phyloP scores from a whole-genome alignment of 257 asterid species.

The Plantago elongata region DNA sequence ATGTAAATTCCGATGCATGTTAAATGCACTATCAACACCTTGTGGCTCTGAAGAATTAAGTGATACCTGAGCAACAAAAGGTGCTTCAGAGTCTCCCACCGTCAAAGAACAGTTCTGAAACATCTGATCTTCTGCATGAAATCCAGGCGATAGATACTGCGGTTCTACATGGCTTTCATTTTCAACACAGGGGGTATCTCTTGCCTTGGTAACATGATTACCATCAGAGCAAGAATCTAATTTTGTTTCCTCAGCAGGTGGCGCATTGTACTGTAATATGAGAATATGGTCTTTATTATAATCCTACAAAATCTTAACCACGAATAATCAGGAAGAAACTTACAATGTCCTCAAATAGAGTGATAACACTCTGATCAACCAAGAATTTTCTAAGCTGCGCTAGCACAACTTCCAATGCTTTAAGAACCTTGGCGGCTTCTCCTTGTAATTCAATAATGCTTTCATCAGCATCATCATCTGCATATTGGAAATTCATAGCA shows the following conservation, averaged over 20 bases:
- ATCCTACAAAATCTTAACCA: not conserved
- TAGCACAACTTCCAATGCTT: constrained; percentile 73
- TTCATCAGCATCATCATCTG: constrained; percentile 71
- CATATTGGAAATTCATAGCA: constrained; percentile 51
- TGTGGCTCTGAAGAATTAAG: too few relatives aligned
- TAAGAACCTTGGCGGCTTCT: constrained; percentile 65
- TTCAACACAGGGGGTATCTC: constrained; percentile 51
- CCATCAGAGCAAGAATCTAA: constrained; percentile 41
- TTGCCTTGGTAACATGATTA: constrained; percentile 47
- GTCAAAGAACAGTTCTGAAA: constrained; percentile 48
- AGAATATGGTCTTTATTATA: constrained; percentile 4
- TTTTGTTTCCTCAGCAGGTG: constrained; percentile 53
- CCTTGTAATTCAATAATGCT: constrained; percentile 83
- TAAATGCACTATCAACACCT: too few relatives aligned
- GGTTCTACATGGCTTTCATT: constrained; percentile 53
- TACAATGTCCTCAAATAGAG: constrained; percentile 75
- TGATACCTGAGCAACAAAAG: constrained; percentile 73
- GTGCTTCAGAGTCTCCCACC: constrained; percentile 52
- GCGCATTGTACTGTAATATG: constrained; percentile 41
- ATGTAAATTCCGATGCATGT: too few relatives aligned
- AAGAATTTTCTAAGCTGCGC: constrained; percentile 74
- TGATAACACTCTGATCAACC: constrained; percentile 79
- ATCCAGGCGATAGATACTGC: constrained; percentile 39
- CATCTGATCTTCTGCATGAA: constrained; percentile 53
- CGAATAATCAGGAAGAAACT: constrained; percentile 19